These are phyloP conservation scores for Corymbia citriodora DNA, from an alignment of 441 rosid genomes.

Conservation along the genomic window DNA sequence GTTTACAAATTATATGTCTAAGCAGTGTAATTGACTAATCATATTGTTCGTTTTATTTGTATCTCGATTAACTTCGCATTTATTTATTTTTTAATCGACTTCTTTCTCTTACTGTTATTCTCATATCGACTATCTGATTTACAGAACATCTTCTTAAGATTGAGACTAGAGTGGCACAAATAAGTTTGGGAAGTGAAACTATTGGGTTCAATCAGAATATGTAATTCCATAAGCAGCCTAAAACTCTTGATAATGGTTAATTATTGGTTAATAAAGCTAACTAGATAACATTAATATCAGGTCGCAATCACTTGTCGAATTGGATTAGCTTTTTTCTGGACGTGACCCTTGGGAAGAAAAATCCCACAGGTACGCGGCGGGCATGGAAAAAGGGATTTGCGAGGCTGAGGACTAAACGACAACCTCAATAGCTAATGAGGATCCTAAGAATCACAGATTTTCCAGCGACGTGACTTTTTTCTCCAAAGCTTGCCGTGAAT, in stretches of 20 bases:
- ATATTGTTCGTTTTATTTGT: too few relatives aligned
- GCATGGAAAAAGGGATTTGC: not conserved
- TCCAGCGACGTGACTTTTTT: not conserved
- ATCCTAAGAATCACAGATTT: not conserved
- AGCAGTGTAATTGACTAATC: rapidly evolving
- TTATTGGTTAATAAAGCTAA: not conserved
- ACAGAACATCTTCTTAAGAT: not conserved
- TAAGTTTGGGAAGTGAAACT: not conserved
- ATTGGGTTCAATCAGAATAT: not conserved
- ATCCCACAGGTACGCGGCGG: not conserved
- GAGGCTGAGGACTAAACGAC: not conserved
- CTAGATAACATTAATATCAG: not conserved
- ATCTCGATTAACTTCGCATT: too few relatives aligned
- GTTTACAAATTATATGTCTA: not conserved
- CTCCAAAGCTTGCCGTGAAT: not conserved
- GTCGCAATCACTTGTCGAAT: not conserved
- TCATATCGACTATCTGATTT: not conserved
- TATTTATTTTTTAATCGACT: not conserved
- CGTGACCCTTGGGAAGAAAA: not conserved
- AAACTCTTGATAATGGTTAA: not conserved
- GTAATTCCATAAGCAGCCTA: not conserved
- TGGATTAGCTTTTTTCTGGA: not conserved
- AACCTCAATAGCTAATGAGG: not conserved
- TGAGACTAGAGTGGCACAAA: not conserved
- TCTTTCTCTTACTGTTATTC: not conserved